phyloP scores from a whole-genome alignment of 306 rosid genomes.

The Dalbergia cultrata region DNA sequence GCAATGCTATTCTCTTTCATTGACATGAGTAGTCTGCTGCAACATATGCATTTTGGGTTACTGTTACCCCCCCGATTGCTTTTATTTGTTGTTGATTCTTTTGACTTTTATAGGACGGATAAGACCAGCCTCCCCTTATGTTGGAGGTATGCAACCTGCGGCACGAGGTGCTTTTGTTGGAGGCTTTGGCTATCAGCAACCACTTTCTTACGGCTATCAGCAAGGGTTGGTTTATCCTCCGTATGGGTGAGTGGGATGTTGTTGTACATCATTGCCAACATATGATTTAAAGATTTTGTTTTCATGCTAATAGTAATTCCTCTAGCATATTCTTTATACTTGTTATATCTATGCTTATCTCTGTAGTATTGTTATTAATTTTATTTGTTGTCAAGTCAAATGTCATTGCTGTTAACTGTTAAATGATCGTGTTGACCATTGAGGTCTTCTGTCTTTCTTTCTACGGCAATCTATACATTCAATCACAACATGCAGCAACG shows the following conservation, averaged over 20 bases:
- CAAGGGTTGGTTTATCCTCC: constrained; percentile 88
- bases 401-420: constrained; percentile 8
- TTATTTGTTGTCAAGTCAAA: constrained; percentile 26
- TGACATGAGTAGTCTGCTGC: constrained; percentile 13
- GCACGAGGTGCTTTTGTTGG: constrained; percentile 75
- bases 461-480: constrained; percentile 30
- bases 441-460: constrained; percentile 26
- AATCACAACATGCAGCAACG: constrained; percentile 52
- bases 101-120: constrained; percentile 67
- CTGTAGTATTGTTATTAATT: neutral
- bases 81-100: constrained; percentile 12
- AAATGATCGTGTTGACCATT: constrained; percentile 35
- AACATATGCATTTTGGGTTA: neutral
- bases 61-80: neutral
- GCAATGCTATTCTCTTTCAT: constrained; percentile 18
- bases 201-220: constrained; percentile 78
- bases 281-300: constrained; percentile 28
- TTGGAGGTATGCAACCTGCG: constrained; percentile 66
- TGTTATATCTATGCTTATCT: constrained; percentile 10
- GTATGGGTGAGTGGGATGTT: constrained; percentile 73
- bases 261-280: neutral
- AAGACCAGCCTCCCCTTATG: constrained; percentile 69
- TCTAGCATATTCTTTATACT: constrained; percentile 13
- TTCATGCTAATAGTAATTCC: neutral
- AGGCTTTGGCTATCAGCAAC: constrained; percentile 86